Base-by-base conservation (phyloP, 768 basidiomycete species). In the Gyrodon lividus region DNA sequence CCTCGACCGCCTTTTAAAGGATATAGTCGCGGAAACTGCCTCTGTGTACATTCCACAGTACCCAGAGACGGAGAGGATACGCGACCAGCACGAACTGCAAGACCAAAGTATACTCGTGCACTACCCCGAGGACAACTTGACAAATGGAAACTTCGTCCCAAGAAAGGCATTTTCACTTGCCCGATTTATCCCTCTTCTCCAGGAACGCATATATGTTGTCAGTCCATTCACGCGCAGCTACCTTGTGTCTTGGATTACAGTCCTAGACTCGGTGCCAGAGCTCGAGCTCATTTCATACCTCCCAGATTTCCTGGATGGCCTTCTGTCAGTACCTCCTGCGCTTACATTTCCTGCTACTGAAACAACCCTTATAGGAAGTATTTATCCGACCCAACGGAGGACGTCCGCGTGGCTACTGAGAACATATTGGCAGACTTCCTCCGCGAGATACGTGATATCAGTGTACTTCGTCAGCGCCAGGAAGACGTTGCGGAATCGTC, bases 1-100 rank as follows among this genome's bases (percentile, higher is more conserved):
- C 24, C 80, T 98, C 51, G 97, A 99, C 68, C 83, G 96, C 17
- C 80, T 98, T n/a, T 80, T 99, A 59, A 98, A 98, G 65, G 97
- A 99, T 59, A 96, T 98, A 43, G 96, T 98, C 5, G 89, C 94
- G 12, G 97, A 98, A 70, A 91, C 92, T 7, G 97, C 96, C 2
- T 92, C 94, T 0, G 87, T 90, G 31, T 98, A 97, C 66, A 86
- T 97, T 46, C 92, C 94, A 9, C 83, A 90, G 51, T 89, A 89
- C 64, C 82, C 86, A 2, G 90, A 92, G 64, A 87, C 86, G 0
- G 88, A 87, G 66, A 84, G 79, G 59, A 72, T 82, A 41, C 77
- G 86, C 42, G 54, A 70, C 39, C 65, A 72, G 43, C 65, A 60
- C 24, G 78, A 81, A 40, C 63, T 69, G 38, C 74, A 75, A 51